These are phyloP conservation scores for Fomes fomentarius DNA, from an alignment of 1,284 basidiomycete species.

Conservation along the genomic window DNA sequence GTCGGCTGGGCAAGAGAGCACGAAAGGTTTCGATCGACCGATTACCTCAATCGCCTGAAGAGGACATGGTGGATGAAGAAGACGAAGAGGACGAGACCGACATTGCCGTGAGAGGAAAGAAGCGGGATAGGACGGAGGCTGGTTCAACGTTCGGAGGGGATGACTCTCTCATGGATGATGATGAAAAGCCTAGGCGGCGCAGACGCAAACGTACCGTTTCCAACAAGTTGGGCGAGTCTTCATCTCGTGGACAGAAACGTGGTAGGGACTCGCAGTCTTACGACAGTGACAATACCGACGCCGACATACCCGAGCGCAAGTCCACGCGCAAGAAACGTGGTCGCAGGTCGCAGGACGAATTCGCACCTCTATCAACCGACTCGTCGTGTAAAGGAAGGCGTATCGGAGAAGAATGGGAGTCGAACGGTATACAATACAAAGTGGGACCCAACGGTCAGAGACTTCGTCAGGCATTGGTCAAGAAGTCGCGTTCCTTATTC, in stretches of 20 bases:
- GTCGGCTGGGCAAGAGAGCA: conserved; percentile 40
- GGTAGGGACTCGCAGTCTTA: conserved; percentile 57
- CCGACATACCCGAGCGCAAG: conserved; percentile 33
- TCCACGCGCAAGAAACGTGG: conserved; percentile 41
- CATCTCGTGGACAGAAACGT: conserved; percentile 63
- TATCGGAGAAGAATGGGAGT: conserved; percentile 77
- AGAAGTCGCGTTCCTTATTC: conserved; percentile 67
- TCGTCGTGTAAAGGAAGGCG: conserved; percentile 55
- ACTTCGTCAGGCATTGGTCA: conserved; percentile 67
- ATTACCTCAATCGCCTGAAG: conserved; percentile 25
- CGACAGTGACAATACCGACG: conserved; percentile 50
- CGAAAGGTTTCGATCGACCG: conserved; percentile 51
- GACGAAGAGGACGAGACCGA: conserved; percentile 22
- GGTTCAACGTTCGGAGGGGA: conserved; percentile 72
- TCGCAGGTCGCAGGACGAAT: conserved; percentile 33
- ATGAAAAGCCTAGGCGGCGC: conserved; percentile 31
- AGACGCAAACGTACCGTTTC: conserved; percentile 45
- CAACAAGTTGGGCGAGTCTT: conserved; percentile 50
- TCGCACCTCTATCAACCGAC: conserved; percentile 47
- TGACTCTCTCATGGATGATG: conserved; percentile 39
- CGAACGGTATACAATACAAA: conserved; percentile 67
- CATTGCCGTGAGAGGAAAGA: conserved; percentile 59
- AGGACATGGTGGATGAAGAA: conserved; percentile 35
- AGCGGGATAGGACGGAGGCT: conserved; percentile 73
- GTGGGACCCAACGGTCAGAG: conserved; percentile 72